phyloP scores from a whole-genome alignment of 345 rosid genomes.

The Hibiscus syriacus region DNA sequence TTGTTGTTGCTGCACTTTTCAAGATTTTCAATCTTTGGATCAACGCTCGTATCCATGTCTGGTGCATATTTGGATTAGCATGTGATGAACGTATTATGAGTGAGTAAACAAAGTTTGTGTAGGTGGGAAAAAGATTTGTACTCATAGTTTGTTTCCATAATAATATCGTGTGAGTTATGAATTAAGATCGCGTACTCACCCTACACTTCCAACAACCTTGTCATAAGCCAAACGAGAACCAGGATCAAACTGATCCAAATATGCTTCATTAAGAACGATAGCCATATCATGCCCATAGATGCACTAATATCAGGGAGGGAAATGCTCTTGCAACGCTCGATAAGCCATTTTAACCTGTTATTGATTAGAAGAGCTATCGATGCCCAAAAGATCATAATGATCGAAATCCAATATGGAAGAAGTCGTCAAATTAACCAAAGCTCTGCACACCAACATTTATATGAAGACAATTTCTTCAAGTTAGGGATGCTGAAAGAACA shows the following conservation, averaged over 20 bases:
- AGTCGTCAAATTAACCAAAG: conserved; percentile 25
- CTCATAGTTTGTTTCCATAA: no score
- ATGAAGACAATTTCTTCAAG: conserved; percentile 12
- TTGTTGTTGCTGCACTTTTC: conserved; percentile 56
- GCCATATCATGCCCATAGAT: conserved; percentile 80
- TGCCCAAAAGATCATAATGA: conserved; percentile 71
- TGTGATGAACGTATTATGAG: no score
- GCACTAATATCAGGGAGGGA: conserved; percentile 88
- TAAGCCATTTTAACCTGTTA: conserved; percentile 70
- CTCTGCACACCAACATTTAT: conserved; percentile 36
- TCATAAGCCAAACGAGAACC: conserved; percentile 63
- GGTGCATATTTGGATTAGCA: no score
- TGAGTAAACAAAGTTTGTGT: no score
- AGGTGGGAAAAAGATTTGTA: no score
- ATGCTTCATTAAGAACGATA: conserved; percentile 74
- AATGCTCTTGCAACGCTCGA: conserved; percentile 62
- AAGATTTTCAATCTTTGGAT: neutral
- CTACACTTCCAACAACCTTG: conserved; percentile 59
- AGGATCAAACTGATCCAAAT: conserved; percentile 61
- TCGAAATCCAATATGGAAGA: conserved; percentile 50
- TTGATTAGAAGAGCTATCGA: conserved; percentile 46
- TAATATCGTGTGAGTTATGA: no score
- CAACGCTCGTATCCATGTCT: no score
- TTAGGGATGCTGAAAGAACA: neutral
- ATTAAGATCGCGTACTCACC: no score